These are phyloP conservation scores for Phialocephala sp. DNA, from an alignment of 2,329 filamentous ascomycete species.

Conservation along the genomic window DNA sequence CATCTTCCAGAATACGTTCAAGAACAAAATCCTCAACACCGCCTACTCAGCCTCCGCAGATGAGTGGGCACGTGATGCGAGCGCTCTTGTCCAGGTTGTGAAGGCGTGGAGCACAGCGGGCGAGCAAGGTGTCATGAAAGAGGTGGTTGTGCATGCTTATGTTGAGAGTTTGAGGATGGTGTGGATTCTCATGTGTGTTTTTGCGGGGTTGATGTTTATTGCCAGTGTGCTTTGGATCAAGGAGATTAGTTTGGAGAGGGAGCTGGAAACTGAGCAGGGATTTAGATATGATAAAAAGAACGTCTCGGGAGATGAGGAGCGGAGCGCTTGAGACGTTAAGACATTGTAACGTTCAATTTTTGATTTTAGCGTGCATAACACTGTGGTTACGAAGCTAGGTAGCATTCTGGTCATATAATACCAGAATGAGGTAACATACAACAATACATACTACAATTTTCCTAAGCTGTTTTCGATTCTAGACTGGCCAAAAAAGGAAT, in stretches of 20 bases:
- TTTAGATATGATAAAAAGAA: conserved; percentile 21
- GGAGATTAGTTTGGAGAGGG: conserved; percentile 37
- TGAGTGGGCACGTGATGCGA: conserved; percentile 31
- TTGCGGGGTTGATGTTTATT: conserved; percentile 31
- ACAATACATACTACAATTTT: no score
- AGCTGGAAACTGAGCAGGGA: conserved; percentile 32
- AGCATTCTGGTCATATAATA: no score
- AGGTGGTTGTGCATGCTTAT: conserved; percentile 17
- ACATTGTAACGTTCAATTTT: neutral
- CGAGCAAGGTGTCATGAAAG: conserved; percentile 14
- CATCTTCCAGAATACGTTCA: conserved; percentile 67
- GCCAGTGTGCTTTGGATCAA: conserved; percentile 52
- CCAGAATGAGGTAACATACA: no score
- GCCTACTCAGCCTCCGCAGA: conserved; percentile 25
- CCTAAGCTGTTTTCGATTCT: no score
- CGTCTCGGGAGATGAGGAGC: conserved; percentile 5
- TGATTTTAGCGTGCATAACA: conserved; percentile 4
- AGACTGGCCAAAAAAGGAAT: no score
- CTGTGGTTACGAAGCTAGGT: neutral
- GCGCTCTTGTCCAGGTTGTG: conserved; percentile 32
- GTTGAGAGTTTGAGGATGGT: conserved; percentile 33
- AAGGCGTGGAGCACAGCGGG: conserved; percentile 26
- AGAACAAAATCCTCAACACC: conserved; percentile 31
- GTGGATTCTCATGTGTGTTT: conserved; percentile 37
- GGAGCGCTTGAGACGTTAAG: neutral